Base-by-base conservation (phyloP, 2,329 filamentous ascomycete genomes). In the Colletotrichum liaoningense region DNA sequence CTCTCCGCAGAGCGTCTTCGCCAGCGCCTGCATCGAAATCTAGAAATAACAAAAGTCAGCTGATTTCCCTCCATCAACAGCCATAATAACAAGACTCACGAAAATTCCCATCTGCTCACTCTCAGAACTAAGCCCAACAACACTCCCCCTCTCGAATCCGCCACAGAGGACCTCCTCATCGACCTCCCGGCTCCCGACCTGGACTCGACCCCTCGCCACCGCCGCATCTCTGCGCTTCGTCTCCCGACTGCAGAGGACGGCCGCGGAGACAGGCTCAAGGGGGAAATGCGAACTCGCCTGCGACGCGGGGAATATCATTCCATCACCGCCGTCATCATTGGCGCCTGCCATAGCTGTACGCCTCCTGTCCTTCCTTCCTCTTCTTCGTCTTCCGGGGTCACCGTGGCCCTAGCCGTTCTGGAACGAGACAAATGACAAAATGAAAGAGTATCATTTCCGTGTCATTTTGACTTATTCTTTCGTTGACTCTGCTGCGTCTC, bases 111-210 rank as follows among this genome's bases (percentile, higher is more conserved):
- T 78, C n/a, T 82, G 83, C 54, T 85, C 86, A 24, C 87, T 85
- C 78, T 89, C 88, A 0, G 86, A 81, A 68, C 88, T 91, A 67
- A 91, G 67, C 1, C 89, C 89, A 1, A 89, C 85, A 0, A 91
- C 84, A 24, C 80, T 81, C 0, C 88, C 89, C n/a, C 86, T 79
- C 78, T 87, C 84, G 12, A 90, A 80, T 0, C 88, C 88, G 2
- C 81, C 82, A 6, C 84, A 69, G 5, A 91, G 79, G 6, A 88
- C 82, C 35, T 85, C 78, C 2, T 83, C 79, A 74, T 91, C 89
- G 42, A 91, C 75, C 73, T 86, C 87, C 2, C 62, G 55, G 65
- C 87, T 89, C 14, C 88, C 89, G 1, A 83, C 86, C 33, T 76
- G 71, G 35, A 85, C 79, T 5, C 68, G 72, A 0, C 85, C 85